Base-by-base conservation (phyloP, 306 rosid species). In the Vachellia pachyceras region DNA sequence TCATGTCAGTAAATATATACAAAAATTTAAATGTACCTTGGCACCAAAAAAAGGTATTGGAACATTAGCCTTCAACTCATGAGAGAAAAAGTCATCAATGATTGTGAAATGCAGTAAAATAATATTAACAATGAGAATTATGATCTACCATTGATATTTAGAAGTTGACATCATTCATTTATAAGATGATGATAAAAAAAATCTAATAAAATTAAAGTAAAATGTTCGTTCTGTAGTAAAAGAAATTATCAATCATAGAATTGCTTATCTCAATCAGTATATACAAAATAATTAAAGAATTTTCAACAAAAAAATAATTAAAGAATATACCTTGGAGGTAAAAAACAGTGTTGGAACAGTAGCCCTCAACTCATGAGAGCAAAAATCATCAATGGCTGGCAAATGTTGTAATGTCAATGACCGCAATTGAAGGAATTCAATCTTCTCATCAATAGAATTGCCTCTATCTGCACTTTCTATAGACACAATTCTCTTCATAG, bases 401-500 rank as follows among this genome's bases (percentile, higher is more conserved):
- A 85, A 35, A 4, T 11, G 0, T 2, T 3, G 1, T 15, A 77
- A 61, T 7, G 13, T 68, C 10, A 85, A 40, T 6, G 73, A 52
- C 0, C 10, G 75, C 20, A 85, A 39, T 9, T 6, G 12, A 9
- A 5, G 3, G 61, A 81, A 80, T 18, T 77, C 39, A 4, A 81
- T 45, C 35, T 7, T n/a, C 6, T 60, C 66, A 0, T 33, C 44
- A 40, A 20, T 18, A 46, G 5, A 25, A 14, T 2, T n/a, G 37
- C 15, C 58, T 4, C 14, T 36, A 6, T 61, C 47, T 9, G 0
- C 5, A 17, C 13, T 36, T 8, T 65, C 71, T 37, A 17, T 13
- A 0, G n/a, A 18, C 10, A 85, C 11, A 22, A 81, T 78, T 5
- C 22, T 65, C 40, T 72, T 54, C 75, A 84, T 29, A 10, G 13